Base-by-base conservation (phyloP, 2,329 filamentous ascomycete genomes). In the Fusarium sp. region DNA sequence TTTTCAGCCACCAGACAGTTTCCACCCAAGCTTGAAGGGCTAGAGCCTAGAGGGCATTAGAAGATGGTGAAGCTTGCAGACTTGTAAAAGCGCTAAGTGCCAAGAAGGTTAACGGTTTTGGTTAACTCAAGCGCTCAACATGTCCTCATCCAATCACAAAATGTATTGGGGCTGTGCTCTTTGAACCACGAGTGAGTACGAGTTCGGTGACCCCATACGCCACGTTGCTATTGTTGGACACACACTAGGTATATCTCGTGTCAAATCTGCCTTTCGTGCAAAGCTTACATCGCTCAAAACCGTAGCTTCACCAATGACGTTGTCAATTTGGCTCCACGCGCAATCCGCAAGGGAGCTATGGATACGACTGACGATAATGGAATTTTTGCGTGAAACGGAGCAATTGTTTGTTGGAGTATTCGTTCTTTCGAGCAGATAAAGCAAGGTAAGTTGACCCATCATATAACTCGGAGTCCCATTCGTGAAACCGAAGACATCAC, bases 311-410 rank as follows among this genome's bases (percentile, higher is more conserved):
- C 14, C 10, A 27, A 27, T 37, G 33, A n/a, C 49, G 23, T 27
- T 38, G 23, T n/a, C 19, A 52, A n/a, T 52, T 12, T 2, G 16
- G 14, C 7, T 6, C 14, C 19, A 21, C 23, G 33, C 19, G 4
- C 18, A 52, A n/a, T 10, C 10, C 10, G 10, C 2, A 7, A 27
- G 38, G 18, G 7, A 5, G 16, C 14, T 16, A 52, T 52, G 33
- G 23, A 52, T 25, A 19, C 19, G 14, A 27, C 19, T 52, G 18
- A 25, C 7, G 10, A 37, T 16, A 7, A 16, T 27, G 19, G 49
- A 21, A 4, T 33, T 21, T 29, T 48, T 29, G 19, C 11, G 33
- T 33, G 49, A 58, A 33, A 65, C 44, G 63, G 58, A 65, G 25
- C 42, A 66, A 23, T 39, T 14, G 3, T n/a, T 18, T 21, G 11